Conservation (phyloP, 306 rosid species). For the Trifolium fragiferum region DNA sequence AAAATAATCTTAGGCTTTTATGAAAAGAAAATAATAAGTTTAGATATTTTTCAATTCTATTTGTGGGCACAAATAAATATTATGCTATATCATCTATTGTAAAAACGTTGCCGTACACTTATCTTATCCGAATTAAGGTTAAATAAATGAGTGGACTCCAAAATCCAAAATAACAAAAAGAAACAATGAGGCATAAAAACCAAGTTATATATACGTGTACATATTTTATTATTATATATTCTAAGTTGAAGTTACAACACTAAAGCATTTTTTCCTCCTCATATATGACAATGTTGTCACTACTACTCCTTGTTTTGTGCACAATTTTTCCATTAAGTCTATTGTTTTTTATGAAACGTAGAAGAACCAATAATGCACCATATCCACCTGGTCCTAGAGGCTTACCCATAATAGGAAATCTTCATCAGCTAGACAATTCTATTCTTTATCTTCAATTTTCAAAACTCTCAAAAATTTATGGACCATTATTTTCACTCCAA, state of each 20-base stretch:
- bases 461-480: constrained; percentile 43
- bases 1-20: too few species aligned
- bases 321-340: constrained; percentile 2
- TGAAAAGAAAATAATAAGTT: too few species aligned
- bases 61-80: too few species aligned
- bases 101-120: too few species aligned
- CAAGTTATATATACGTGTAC: background rate
- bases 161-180: too few species aligned
- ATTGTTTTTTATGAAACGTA: background rate
- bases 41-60: too few species aligned
- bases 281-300: background rate
- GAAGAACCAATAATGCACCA: background rate
- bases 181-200: too few species aligned
- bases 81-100: too few species aligned
- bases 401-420: constrained; percentile 56
- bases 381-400: constrained; percentile 53
- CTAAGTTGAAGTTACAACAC: background rate
- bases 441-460: constrained; percentile 38
- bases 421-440: constrained; percentile 49
- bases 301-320: background rate
- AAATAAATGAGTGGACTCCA: too few species aligned
- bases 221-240: background rate
- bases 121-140: too few species aligned
- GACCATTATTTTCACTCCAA: constrained; percentile 51
- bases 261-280: background rate